A percentile compares a stretch with the other conserved stretches of the same genome.
Conservation (phyloP, 1,284 basidiomycete species). For the Polyporus tsugae region DNA sequence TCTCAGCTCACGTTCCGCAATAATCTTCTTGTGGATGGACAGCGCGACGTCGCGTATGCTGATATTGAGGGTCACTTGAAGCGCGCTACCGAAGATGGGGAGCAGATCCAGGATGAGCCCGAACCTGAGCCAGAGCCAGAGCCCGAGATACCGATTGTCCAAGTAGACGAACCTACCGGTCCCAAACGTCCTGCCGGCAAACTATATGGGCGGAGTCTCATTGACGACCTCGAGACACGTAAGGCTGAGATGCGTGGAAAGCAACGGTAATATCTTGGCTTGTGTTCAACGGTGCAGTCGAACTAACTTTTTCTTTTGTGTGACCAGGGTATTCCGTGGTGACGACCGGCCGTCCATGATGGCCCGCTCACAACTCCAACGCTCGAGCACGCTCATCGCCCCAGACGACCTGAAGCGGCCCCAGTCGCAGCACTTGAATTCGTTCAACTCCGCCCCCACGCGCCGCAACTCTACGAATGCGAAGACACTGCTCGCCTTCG, state of each 20-base stretch:
- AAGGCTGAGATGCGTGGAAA: slow-evolving; percentile 79
- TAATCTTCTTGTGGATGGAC: slow-evolving; percentile 70
- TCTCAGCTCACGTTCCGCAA: slow-evolving; percentile 86
- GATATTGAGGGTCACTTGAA: slow-evolving; percentile 68
- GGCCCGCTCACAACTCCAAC: slow-evolving; percentile 63
- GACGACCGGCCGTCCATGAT: slow-evolving; percentile 88
- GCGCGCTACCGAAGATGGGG: slow-evolving; percentile 74
- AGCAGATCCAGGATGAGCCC: slow-evolving; percentile 61
- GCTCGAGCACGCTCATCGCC: slow-evolving; percentile 76
- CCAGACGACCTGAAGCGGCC: slow-evolving; percentile 65
- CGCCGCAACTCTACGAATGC: slow-evolving; percentile 58
- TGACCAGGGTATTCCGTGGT: slow-evolving; percentile 69
- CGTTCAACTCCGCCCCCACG: slow-evolving; percentile 50
- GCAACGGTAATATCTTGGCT: slow-evolving; percentile 61
- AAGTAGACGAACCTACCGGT: slow-evolving; percentile 48
- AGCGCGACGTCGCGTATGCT: slow-evolving; percentile 65
- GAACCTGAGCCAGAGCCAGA: slow-evolving; percentile 49
- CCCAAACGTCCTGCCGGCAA: slow-evolving; percentile 72
- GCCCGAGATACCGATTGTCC: slow-evolving; percentile 48
- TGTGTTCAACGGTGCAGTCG: background rate
- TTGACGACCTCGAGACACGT: slow-evolving; percentile 80
- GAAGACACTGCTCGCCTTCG: slow-evolving; percentile 69
- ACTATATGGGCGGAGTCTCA: slow-evolving; percentile 80
- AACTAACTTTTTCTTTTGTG: slow-evolving; percentile 15
- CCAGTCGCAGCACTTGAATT: slow-evolving; percentile 50